Evolutionary conservation across 164 flowering plant species (phyloP), one percentile per base, ranked within the genome.

Genomic region (Stephania cephalantha): DNA sequence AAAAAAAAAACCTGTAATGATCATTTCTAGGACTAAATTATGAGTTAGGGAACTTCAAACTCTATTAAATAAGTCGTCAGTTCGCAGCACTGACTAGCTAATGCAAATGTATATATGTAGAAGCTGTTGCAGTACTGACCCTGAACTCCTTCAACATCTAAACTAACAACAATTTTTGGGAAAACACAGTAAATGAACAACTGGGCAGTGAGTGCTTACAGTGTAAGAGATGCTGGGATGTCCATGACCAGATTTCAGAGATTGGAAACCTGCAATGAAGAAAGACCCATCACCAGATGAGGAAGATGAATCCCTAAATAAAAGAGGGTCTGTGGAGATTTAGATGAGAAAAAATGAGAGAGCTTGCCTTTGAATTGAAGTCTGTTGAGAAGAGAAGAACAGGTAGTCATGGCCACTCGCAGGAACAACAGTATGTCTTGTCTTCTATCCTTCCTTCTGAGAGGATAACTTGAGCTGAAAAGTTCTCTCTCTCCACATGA

Each of bases 181-280:
- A 31, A 52, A 50, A 53, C 35, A 15, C 52, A n/a, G 1, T 25
- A 6, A 71, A 71, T 0, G 6, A 3, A 46, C 17, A 10, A 0
- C 5, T 12, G 75, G 68, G 50, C 44, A 10, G 52, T 42, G 65
- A 13, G 31, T 65, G 12, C 81, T 79, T 79, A 61, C 66, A 61
- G 25, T 76, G 70, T 77, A 77, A 45, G 75, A 55, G 70, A 25
- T 45, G n/a, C 20, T 71, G 75, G 35, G 74, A 67, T 29, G 68
- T 68, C 73, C 46, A 46, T 71, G 75, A 17, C 75, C 67, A 68
- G 75, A 31, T 52, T 70, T 22, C 71, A 46, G 64, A 71, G 74
- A 73, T 45, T 72, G 69, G 5, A 71, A 22, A 18, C 75, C 82
- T 80, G 20, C 68, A 69, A 61, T 61, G 66, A 61, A 61, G 13